phyloP scores from a whole-genome alignment of 148 eudicot genomes.

The Hydrangea macrophylla region DNA sequence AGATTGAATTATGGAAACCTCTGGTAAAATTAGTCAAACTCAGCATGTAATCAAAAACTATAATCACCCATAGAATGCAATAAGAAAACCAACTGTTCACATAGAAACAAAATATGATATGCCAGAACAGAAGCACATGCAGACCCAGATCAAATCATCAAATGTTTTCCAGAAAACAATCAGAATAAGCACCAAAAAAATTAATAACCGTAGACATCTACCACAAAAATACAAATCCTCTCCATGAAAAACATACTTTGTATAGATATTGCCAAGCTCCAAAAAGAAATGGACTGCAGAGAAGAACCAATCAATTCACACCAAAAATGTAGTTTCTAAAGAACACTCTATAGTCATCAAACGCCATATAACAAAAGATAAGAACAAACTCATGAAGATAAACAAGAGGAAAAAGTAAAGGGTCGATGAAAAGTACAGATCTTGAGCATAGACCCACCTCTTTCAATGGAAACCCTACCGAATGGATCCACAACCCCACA shows the following conservation, averaged over 20 bases:
- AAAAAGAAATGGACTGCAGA: background rate
- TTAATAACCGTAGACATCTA: conserved; percentile 5
- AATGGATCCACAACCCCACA: conserved; percentile 27
- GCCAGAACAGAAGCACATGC: conserved; percentile 14
- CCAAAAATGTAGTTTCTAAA: conserved; percentile 24
- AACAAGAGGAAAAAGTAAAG: conserved; percentile 20
- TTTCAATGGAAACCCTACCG: conserved; percentile 36
- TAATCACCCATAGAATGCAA: background rate
- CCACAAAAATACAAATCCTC: conserved; percentile 11
- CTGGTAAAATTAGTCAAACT: background rate
- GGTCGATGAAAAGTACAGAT: conserved; percentile 51
- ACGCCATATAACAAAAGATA: conserved; percentile 33
- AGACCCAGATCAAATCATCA: conserved; percentile 22
- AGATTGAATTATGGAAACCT: background rate
- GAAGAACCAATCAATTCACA: conserved; percentile 14
- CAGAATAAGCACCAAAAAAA: conserved; percentile 11
- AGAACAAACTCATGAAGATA: conserved; percentile 30
- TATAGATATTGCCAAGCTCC: background rate
- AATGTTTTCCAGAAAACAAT: conserved; percentile 4
- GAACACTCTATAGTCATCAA: conserved; percentile 20
- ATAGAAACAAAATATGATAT: background rate
- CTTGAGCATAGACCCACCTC: conserved; percentile 43
- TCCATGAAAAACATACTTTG: conserved; percentile 9
- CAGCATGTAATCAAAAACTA: background rate
- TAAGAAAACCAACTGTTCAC: background rate